phyloP scores from a whole-genome alignment of 129 eudicot genomes.

The Silybum marianum region DNA sequence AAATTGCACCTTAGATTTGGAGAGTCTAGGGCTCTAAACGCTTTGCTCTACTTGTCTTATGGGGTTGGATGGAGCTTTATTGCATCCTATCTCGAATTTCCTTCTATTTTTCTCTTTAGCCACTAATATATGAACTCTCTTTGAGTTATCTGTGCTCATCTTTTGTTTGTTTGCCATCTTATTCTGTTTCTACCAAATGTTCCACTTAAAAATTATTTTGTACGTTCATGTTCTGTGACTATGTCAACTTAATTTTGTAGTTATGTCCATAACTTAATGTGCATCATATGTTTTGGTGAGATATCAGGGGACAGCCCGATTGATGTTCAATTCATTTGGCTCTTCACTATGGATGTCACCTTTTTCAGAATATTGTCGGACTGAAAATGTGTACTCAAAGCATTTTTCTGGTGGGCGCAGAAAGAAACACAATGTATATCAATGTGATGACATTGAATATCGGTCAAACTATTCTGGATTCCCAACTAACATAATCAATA shows the following conservation, averaged over 20 bases:
- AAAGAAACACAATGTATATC: conserved; percentile 53
- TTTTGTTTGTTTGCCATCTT: neutral
- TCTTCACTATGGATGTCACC: conserved; percentile 95
- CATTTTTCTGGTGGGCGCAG: conserved; percentile 57
- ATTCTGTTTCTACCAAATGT: neutral
- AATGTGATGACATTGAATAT: conserved; percentile 67
- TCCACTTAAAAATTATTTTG: neutral
- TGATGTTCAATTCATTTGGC: conserved; percentile 96
- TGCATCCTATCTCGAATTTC: neutral
- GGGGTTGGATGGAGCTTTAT: neutral
- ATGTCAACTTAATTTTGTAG: conserved; percentile 3
- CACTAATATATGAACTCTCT: neutral
- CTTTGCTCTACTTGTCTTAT: neutral
- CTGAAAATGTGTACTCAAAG: conserved; percentile 66
- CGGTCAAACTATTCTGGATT: conserved; percentile 81
- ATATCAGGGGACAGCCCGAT: conserved; percentile 94
- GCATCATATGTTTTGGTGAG: conserved; percentile 44
- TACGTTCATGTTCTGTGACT: neutral
- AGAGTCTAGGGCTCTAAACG: neutral
- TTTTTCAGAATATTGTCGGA: conserved; percentile 78
- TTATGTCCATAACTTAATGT: conserved; percentile 15
- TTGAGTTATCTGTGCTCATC: neutral
- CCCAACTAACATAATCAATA: conserved; percentile 86
- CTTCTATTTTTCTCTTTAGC: neutral
- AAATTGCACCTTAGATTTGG: neutral